Conservation (phyloP, 371 early-diverging fungal species). For the Lichtheimia ornata region DNA sequence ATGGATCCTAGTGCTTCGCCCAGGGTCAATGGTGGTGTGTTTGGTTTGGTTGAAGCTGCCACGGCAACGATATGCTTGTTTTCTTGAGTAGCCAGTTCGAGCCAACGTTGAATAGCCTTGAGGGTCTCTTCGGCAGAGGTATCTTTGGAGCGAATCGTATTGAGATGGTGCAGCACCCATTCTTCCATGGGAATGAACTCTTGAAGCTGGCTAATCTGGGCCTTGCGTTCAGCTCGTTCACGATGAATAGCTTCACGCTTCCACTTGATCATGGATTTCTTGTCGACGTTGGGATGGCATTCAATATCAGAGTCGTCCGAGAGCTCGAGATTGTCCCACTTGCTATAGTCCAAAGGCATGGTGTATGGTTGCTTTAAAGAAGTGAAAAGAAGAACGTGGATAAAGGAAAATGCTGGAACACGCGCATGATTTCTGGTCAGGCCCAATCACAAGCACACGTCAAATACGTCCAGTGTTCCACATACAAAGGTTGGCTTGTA, state of each 20-base stretch:
- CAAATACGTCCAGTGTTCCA: no score
- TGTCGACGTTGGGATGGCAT: conserved; percentile 95
- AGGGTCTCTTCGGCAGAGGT: neutral
- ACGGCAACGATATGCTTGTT: conserved; percentile 8
- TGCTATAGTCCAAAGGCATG: conserved; percentile 79
- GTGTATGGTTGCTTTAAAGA: no score
- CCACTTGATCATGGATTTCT: conserved; percentile 92
- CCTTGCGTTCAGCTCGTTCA: conserved; percentile 82
- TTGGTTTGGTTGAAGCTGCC: conserved; percentile 3
- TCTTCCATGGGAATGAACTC: conserved; percentile 47
- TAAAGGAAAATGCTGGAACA: no score
- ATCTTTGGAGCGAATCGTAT: neutral
- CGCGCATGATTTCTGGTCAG: no score
- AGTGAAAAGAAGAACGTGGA: no score
- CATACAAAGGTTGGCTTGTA: no score
- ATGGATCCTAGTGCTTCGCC: conserved; percentile 6
- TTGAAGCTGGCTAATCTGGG: conserved; percentile 68
- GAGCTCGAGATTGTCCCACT: conserved; percentile 96
- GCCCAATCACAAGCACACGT: no score
- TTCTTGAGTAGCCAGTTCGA: neutral
- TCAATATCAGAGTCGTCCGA: conserved; percentile 98
- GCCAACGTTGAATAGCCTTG: conserved; percentile 3
- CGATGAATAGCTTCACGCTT: conserved; percentile 88
- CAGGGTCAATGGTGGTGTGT: conserved; percentile 6
- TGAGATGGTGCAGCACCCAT: conserved; percentile 15